Conservation (phyloP, 139 green algal genomes). For the Chlamydomonas urium region DNA sequence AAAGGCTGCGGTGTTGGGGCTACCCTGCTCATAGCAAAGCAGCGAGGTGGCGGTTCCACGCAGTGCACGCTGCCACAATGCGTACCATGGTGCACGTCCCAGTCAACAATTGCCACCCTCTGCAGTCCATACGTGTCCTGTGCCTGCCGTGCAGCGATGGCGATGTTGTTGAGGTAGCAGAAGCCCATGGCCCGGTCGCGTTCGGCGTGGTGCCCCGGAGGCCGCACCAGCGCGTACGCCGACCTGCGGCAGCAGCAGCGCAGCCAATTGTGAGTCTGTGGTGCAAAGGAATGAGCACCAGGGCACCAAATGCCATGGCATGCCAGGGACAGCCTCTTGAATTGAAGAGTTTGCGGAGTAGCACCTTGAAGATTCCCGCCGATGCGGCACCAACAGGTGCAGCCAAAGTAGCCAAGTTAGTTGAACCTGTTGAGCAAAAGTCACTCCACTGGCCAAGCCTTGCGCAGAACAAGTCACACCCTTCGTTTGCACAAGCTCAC, state of each 20-base stretch:
- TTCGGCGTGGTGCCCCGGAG: slow-evolving; percentile 75
- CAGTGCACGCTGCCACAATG: background rate
- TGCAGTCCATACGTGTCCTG: slow-evolving; percentile 16
- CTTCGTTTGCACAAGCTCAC: background rate
- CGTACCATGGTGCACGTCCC: slow-evolving; percentile 65
- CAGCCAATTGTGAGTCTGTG: background rate
- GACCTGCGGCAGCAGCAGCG: background rate
- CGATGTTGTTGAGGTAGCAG: slow-evolving; percentile 82
- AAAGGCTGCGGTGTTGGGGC: background rate
- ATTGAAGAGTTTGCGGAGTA: background rate
- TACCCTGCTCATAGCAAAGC: background rate
- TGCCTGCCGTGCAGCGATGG: slow-evolving; percentile 33
- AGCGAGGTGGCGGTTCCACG: background rate
- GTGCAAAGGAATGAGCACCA: no score
- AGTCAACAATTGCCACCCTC: slow-evolving; percentile 62
- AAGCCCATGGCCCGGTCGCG: slow-evolving; percentile 65
- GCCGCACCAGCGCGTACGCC: slow-evolving; percentile 35
- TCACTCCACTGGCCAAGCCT: background rate
- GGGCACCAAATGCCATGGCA: background rate
- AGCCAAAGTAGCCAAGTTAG: background rate
- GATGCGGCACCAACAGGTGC: no score
- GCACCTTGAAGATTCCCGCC: no score
- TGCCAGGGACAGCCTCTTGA: background rate
- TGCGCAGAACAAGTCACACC: background rate
- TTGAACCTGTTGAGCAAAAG: background rate